Base-by-base conservation (phyloP, 2,329 filamentous ascomycete genomes). In the Rhinocladiella similis region DNA sequence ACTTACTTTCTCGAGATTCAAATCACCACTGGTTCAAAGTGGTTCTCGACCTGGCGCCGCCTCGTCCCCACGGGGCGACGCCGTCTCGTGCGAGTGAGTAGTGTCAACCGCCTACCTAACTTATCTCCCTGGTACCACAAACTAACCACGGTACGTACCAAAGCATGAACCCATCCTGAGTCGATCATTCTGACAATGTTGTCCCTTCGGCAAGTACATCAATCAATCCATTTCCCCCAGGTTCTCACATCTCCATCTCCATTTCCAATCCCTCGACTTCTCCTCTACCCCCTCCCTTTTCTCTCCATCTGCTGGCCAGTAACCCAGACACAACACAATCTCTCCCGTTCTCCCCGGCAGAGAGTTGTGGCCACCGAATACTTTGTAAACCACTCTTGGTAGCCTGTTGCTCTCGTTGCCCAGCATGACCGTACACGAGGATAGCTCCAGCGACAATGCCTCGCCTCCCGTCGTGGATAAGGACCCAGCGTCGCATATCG, bases 401-500 rank as follows among this genome's bases (percentile, higher is more conserved):
- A 39, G n/a, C 12, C 25, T 5, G 25, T 41, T 41, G 27, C 7
- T 16, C 19, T 16, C 22, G 22, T 10, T 29, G 54, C 56, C 53
- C 53, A 53, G 33, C 59, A 62, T 62, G 59, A 39, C 52, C 33
- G 38, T 50, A n/a, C 50, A 47, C 13, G 42, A 61, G 41, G 54
- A 18, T 22, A 33, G 49, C 45, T 61, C 60, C 47, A 57, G 57
- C 36, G 54, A 58, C 27, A 56, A 38, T 43, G 50, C 52, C 14
- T 29, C 48, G 22, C 58, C 54, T 14, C 57, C 57, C 5, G 45
- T 46, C 9, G 20, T 50, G 14, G 48, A 62, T 19, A 60, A 62
- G 43, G 72, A 72, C 47, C 49, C 55, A 16, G 45, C 54, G 6
- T 54, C 59, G 19, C 67, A 68, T 56, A 60, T 69, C 39, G 65